Base-by-base conservation (phyloP, 495 filamentous ascomycete genomes). In the Thermothielavioides terrestris region DNA sequence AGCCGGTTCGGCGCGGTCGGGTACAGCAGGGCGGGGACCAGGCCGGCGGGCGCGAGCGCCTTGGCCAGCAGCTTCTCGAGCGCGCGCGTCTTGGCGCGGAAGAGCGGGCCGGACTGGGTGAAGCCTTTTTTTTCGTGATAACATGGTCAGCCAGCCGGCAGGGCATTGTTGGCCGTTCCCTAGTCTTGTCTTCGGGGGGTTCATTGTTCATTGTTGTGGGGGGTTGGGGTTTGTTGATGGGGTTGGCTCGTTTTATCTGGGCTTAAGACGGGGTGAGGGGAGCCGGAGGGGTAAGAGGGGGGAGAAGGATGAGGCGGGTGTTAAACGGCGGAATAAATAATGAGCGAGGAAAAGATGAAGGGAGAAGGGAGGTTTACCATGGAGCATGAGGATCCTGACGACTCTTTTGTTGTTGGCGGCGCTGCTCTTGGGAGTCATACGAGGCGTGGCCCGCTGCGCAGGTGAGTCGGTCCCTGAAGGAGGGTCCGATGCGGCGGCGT, bases 81-180 rank as follows among this genome's bases (percentile, higher is more conserved):
- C 20, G 88, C 89, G 65, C 84, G 83, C 54, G 85, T 91, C 74
- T 96, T 97, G 67, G 84, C 78, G 69, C 80, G 82, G 80, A 96
- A 97, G 61, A 88, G 70, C 1, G 80, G 63, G 27, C 90, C 89
- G 26, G 88, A 90, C 75, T 97, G 92, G 1, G 91, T 95, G 80
- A 85, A 97, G 68, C 91, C 81, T 77, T 47, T 43, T 2, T 28
- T 17, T 30, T n/a, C n/a, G n/a, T n/a, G n/a, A n/a, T n/a, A n/a
- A n/a, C n/a, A n/a, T n/a, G n/a, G n/a, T n/a, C n/a, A n/a, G n/a
- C n/a, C n/a, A n/a, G n/a, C n/a, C n/a, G n/a, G n/a, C n/a, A n/a
- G n/a, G n/a, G n/a, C n/a, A n/a, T n/a, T n/a, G n/a, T n/a, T n/a
- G n/a, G n/a, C n/a, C n/a, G n/a, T n/a, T n/a, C n/a, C n/a, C n/a